Percentiles rank a stretch among this genome's conserved stretches.
phyloP scores from a whole-genome alignment of 2,329 filamentous ascomycete species.

The Tolypocladium cylindrosporum region DNA sequence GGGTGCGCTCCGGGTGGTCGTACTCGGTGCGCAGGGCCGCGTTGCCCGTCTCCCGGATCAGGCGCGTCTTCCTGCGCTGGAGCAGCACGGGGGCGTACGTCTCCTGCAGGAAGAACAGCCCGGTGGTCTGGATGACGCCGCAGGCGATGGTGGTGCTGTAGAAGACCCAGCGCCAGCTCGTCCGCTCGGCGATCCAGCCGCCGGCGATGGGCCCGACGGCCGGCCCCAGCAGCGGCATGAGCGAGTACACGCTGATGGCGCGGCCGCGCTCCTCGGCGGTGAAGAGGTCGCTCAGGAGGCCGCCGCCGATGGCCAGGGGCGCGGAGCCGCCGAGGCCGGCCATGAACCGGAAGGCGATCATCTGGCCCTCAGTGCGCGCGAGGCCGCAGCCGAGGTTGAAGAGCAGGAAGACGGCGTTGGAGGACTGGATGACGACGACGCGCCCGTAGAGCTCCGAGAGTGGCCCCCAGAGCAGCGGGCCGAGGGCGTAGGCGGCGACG shows the following conservation, averaged over 20 bases:
- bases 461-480: constrained; percentile 53
- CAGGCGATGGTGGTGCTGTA: constrained; percentile 55
- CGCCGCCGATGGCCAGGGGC: constrained; percentile 56
- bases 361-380: constrained; percentile 48
- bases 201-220: constrained; percentile 37
- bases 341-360: constrained; percentile 53
- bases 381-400: constrained; percentile 53
- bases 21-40: constrained; percentile 35
- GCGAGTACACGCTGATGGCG: constrained; percentile 53
- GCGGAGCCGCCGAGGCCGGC: constrained; percentile 49
- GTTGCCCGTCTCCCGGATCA: constrained; percentile 51
- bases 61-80: constrained; percentile 46
- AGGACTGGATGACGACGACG: constrained; percentile 33
- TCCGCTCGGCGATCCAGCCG: constrained; percentile 30
- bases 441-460: constrained; percentile 51
- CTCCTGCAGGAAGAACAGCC: constrained; percentile 50
- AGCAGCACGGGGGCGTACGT: constrained; percentile 48
- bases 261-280: constrained; percentile 46
- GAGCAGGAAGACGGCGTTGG: constrained; percentile 46
- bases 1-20: constrained; percentile 29
- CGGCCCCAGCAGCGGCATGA: constrained; percentile 50
- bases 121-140: constrained; percentile 49
- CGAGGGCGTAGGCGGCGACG: constrained; percentile 39
- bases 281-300: constrained; percentile 54
- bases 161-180: constrained; percentile 67